Evolutionary conservation across 2,329 filamentous ascomycete genomes (phyloP).

Genomic region (Trichophyton rubrum): DNA sequence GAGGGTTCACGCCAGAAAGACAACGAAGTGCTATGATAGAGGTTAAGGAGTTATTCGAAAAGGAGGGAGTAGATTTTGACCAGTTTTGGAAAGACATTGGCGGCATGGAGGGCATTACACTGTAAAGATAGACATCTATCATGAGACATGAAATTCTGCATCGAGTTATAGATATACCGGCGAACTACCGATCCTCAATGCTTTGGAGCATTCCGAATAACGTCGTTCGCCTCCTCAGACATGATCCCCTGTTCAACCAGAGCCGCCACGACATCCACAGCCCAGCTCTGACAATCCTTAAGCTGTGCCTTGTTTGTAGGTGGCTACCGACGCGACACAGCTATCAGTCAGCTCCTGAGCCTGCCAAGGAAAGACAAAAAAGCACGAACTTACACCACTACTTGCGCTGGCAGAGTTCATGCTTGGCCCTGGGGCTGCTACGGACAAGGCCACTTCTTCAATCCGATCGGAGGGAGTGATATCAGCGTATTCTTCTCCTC

Average conservation of each 20-base stretch:
- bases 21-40: conserved; percentile 61
- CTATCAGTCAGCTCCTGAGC: background rate
- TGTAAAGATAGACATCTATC: conserved; percentile 21
- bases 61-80: conserved; percentile 70
- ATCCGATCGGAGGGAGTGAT: conserved; percentile 10
- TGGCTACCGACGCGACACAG: conserved; percentile 7
- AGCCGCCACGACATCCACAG: conserved; percentile 13
- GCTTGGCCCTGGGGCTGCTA: conserved; percentile 16
- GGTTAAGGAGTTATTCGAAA: conserved; percentile 62
- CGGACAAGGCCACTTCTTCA: conserved; percentile 15
- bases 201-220: background rate
- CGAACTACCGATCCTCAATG: background rate
- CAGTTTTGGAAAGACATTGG: conserved; percentile 61
- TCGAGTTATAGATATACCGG: background rate
- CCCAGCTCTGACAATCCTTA: conserved; percentile 19
- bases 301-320: conserved; percentile 14
- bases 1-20: conserved; percentile 62
- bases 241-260: conserved; percentile 12
- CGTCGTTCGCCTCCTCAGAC: background rate
- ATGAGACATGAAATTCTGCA: background rate
- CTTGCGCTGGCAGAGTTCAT: conserved; percentile 9
- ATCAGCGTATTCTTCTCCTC: conserved; percentile 4
- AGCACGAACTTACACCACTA: background rate
- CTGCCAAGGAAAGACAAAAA: background rate
- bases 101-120: conserved; percentile 46